These are phyloP conservation scores for Cordyceps cicadae DNA, from an alignment of 2,329 filamentous ascomycete species.

Conservation along the genomic window DNA sequence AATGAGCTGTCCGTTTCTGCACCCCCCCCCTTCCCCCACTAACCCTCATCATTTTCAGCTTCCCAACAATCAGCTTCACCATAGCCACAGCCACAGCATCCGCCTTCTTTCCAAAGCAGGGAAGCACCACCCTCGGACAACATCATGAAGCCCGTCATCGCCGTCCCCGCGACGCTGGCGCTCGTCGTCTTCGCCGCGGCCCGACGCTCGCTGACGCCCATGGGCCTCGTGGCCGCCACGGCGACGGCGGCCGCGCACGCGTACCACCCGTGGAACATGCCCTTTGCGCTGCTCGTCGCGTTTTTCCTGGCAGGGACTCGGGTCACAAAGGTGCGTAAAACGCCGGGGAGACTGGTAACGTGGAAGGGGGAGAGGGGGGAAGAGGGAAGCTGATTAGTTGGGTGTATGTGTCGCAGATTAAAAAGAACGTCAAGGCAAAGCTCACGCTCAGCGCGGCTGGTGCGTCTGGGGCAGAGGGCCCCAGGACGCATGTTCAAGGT, in stretches of 20 bases:
- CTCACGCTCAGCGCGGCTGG: conserved; percentile 74
- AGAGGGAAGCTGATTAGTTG: conserved; percentile 13
- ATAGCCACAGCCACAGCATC: neutral
- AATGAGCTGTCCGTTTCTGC: neutral
- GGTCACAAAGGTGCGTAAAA: conserved; percentile 61
- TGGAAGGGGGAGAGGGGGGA: too few relatives aligned
- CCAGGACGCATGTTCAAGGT: conserved; percentile 76
- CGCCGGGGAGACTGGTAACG: neutral
- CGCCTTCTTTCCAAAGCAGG: neutral
- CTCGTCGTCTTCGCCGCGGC: conserved; percentile 61
- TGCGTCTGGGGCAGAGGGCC: conserved; percentile 66
- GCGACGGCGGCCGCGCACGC: conserved; percentile 74
- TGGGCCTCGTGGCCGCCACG: conserved; percentile 63
- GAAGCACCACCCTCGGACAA: conserved; percentile 13
- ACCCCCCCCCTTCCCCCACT: too few relatives aligned
- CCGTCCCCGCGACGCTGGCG: conserved; percentile 48
- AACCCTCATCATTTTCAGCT: neutral
- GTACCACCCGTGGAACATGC: conserved; percentile 87
- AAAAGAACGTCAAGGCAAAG: conserved; percentile 74
- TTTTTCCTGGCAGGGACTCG: conserved; percentile 83
- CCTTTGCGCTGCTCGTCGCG: conserved; percentile 71
- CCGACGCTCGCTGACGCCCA: conserved; percentile 68
- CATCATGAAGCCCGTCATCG: conserved; percentile 50
- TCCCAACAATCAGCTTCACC: neutral
- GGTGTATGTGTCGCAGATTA: conserved; percentile 49